These are phyloP conservation scores for Neoscytalidium dimidiatum DNA, from an alignment of 2,329 filamentous ascomycete genomes.

Conservation along the genomic window DNA sequence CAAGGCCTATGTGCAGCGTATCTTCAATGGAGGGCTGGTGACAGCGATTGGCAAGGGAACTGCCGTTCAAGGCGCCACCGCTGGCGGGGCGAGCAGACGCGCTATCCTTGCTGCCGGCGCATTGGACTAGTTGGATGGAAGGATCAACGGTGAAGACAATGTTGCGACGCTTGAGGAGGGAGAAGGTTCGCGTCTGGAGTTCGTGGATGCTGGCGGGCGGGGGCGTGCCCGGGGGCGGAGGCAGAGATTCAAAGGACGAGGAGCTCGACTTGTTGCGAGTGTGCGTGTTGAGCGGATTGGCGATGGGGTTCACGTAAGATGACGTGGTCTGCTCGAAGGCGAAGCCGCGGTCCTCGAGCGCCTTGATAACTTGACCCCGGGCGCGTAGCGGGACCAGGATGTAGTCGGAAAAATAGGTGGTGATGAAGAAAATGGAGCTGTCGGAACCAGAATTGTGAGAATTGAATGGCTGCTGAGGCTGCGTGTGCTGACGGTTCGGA, in stretches of 20 bases:
- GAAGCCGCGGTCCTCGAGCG: constrained; percentile 78
- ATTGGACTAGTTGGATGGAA: constrained; percentile 74
- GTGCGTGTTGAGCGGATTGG: constrained; percentile 42
- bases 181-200: constrained; percentile 80
- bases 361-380: constrained; percentile 71
- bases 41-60: constrained; percentile 25
- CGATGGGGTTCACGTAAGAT: constrained; percentile 59
- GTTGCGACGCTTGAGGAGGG: constrained; percentile 73
- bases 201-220: constrained; percentile 77
- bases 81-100: constrained; percentile 22
- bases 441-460: constrained; percentile 23
- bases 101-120: constrained; percentile 64
- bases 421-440: constrained; percentile 95
- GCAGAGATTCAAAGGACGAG: constrained; percentile 46
- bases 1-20: constrained; percentile 49
- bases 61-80: constrained; percentile 18
- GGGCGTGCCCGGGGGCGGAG: constrained; percentile 63
- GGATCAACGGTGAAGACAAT: constrained; percentile 73
- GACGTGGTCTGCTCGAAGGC: constrained; percentile 69
- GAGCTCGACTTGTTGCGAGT: constrained; percentile 47
- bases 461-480: background rate
- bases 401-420: constrained; percentile 96
- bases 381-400: constrained; percentile 83
- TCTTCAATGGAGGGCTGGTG: constrained; percentile 41
- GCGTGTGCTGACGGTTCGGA: background rate